Evolutionary conservation across 2,329 filamentous ascomycete genomes (phyloP).

Genomic region (Fusarium caatingaense): DNA sequence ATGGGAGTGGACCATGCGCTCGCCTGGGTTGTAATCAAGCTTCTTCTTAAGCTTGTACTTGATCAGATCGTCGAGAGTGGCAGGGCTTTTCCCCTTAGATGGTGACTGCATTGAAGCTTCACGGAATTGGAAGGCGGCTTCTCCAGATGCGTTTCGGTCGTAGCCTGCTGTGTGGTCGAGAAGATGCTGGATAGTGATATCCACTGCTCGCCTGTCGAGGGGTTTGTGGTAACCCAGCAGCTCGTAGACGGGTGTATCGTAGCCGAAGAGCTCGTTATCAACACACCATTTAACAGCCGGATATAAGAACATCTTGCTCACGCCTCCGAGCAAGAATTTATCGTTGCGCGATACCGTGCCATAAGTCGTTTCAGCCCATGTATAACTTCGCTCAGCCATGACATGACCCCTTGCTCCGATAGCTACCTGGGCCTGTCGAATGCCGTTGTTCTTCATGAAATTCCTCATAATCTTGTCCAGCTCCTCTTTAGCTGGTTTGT

Average conservation of each 20-base stretch:
- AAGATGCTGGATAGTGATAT: conserved; percentile 33
- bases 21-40: conserved; percentile 27
- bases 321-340: conserved; percentile 28
- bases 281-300: conserved; percentile 21
- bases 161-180: conserved; percentile 30
- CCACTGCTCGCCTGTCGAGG: conserved; percentile 6
- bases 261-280: background rate
- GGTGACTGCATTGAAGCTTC: conserved; percentile 15
- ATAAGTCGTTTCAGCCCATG: conserved; percentile 33
- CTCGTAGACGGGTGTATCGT: conserved; percentile 20
- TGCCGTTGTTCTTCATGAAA: conserved; percentile 31
- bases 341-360: conserved; percentile 21
- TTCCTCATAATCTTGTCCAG: conserved; percentile 13
- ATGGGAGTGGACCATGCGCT: conserved; percentile 26
- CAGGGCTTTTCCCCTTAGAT: conserved; percentile 15
- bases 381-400: conserved; percentile 28
- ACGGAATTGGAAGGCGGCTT: conserved; percentile 20
- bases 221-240: conserved; percentile 22
- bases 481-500: background rate
- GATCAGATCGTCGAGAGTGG: conserved; percentile 31
- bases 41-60: conserved; percentile 25
- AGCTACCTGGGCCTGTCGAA: conserved; percentile 36
- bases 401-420: conserved; percentile 23
- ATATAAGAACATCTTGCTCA: conserved; percentile 34
- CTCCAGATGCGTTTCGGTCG: conserved; percentile 5